Base-by-base conservation (phyloP, 2,329 filamentous ascomycete species). In the Neopestalotiopsis sp. region DNA sequence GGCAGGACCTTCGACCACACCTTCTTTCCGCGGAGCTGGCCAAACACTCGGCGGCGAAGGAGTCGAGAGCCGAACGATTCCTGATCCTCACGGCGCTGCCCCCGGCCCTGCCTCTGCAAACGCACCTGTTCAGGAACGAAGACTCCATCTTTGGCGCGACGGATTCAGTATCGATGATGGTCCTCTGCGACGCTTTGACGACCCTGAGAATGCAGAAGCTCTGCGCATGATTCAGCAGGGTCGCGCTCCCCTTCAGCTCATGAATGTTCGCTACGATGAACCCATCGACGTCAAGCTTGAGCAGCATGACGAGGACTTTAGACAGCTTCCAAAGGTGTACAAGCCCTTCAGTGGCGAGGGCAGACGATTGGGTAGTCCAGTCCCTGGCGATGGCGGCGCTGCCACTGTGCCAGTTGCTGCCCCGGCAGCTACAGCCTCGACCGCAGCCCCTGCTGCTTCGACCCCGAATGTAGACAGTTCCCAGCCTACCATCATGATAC, bases 91-190 rank as follows among this genome's bases (percentile, higher is more conserved):
- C 24, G 65, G 30, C 28, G 79, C 72, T n/a, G 76, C 72, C 17
- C 71, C 73, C 42, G 52, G 62, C 70, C 65, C 72, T 69, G 75
- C 75, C 61, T 74, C 78, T 7, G 76, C 74, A 66, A 80, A 78
- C 17, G 81, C 80, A 10, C 82, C 86, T 42, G 86, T 88, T 4
- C 89, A 92, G 70, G 89, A 89, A 65, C 90, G 93, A 65, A 87
- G 89, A 12, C 85, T 97, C 66, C 93, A 95, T 75, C 86, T 96
- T 59, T 97, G 94, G 94, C 86, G 88, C 57, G 91, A 97, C 76
- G 94, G 94, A 14, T 95, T 96, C 82, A 95, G 92, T 72, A 90
- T 97, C 70, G 93, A 95, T 69, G 92, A 96, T 75, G 94, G 94
- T 34, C 88, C 90, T 61, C 88, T 96, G 49, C 90, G 88, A 77